Conservation (phyloP, 176 grass and related monocot genomes). For the Miscanthus lutarioriparius region DNA sequence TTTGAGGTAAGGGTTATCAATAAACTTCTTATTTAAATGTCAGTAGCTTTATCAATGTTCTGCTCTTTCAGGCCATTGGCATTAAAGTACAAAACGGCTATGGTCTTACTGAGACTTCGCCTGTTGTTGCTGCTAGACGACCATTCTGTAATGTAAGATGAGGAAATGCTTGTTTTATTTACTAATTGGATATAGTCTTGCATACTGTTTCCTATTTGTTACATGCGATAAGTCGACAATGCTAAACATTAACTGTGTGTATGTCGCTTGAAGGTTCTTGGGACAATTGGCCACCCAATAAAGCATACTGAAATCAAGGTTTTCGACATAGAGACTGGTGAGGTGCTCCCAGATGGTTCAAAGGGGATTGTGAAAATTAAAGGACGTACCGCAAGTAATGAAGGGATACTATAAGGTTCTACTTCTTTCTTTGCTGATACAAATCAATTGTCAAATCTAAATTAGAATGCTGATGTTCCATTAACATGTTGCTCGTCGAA, state of each 20-base stretch:
- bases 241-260: conserved; percentile 26
- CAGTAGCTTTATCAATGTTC: conserved; percentile 14
- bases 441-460: conserved; percentile 4
- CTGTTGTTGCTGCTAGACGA: conserved; percentile 69
- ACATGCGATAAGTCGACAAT: conserved; percentile 13
- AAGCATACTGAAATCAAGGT: conserved; percentile 86
- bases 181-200: not conserved
- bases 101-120: conserved; percentile 96
- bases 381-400: conserved; percentile 90
- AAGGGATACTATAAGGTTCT: conserved; percentile 98
- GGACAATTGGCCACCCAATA: conserved; percentile 76
- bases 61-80: conserved; percentile 80
- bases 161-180: not conserved
- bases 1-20: conserved; percentile 72
- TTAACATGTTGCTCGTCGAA: not conserved
- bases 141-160: conserved; percentile 80
- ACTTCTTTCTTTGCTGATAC: conserved; percentile 23
- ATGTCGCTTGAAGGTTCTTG: conserved; percentile 74
- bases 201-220: not conserved
- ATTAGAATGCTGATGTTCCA: conserved; percentile 18
- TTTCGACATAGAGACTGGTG: conserved; percentile 61
- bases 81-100: conserved; percentile 95
- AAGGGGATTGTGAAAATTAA: conserved; percentile 90
- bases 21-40: conserved; percentile 26
- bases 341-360: conserved; percentile 77